A percentile compares a stretch with the other conserved stretches of the same genome.
Evolutionary conservation across 192 early-diverging fungal genomes (phyloP).

Genomic region (Nowakowskiella sp.): DNA sequence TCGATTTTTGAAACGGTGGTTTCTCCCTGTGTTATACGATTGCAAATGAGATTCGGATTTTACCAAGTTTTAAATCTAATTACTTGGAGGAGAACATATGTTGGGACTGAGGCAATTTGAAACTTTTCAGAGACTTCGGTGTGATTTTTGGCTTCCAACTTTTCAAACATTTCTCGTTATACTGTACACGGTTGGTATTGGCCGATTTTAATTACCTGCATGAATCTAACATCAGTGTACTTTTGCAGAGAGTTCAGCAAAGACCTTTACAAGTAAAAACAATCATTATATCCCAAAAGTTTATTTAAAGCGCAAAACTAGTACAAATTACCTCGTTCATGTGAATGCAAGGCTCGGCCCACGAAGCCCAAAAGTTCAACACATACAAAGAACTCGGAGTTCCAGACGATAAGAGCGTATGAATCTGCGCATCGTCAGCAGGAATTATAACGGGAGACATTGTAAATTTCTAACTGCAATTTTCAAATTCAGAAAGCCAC

Average conservation of each 20-base stretch:
- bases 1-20: no score
- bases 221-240: conserved; percentile 63
- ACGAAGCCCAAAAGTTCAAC: conserved; percentile 88
- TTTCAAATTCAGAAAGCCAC: no score
- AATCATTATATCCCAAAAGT: not conserved
- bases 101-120: conserved; percentile 87
- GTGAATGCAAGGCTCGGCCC: conserved; percentile 82
- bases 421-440: no score
- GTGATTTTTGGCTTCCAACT: conserved; percentile 78
- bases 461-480: no score
- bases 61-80: no score
- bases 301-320: not conserved
- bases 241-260: conserved; percentile 75
- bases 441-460: no score
- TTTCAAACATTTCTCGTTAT: not conserved
- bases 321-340: conserved; percentile 60
- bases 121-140: conserved; percentile 78
- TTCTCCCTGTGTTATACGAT: no score
- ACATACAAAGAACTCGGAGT: no score
- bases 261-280: conserved; percentile 36
- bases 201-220: conserved; percentile 46
- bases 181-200: not conserved
- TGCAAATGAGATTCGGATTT: no score
- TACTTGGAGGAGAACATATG: conserved; percentile 79
- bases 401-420: no score